Conservation (phyloP, 169 alveolate species). For the Babesia divergens region DNA sequence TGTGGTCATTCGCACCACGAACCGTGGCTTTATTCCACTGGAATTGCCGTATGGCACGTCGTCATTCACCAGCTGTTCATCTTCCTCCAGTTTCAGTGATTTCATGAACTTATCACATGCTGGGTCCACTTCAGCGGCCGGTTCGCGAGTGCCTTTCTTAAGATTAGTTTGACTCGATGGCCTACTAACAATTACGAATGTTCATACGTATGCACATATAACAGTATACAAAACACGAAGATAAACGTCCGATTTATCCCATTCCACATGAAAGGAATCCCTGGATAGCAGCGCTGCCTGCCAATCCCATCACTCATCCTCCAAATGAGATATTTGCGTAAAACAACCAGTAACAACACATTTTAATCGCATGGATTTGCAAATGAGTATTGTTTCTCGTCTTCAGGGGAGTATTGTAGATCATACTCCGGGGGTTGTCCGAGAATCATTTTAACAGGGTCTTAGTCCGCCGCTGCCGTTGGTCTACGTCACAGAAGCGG, state of each 20-base stretch:
- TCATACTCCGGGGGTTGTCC: conserved; percentile 24
- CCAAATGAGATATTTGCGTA: too few relatives aligned
- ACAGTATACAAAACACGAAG: too few relatives aligned
- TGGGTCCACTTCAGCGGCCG: neutral
- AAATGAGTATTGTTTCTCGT: conserved; percentile 33
- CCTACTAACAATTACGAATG: neutral
- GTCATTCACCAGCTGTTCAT: conserved; percentile 81
- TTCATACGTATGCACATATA: too few relatives aligned
- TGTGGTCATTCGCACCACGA: conserved; percentile 90
- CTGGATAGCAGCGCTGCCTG: too few relatives aligned
- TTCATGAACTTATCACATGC: conserved; percentile 65
- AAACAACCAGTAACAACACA: too few relatives aligned
- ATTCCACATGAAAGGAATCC: too few relatives aligned
- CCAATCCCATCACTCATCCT: too few relatives aligned
- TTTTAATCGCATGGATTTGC: too few relatives aligned
- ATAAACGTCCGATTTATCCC: too few relatives aligned
- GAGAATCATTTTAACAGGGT: conserved; percentile 56
- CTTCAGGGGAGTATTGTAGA: conserved; percentile 14
- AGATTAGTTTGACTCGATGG: neutral
- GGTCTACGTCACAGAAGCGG: conserved; percentile 34
- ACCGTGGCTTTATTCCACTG: conserved; percentile 85
- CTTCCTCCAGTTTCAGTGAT: conserved; percentile 76
- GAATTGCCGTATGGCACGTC: conserved; percentile 22
- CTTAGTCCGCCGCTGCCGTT: conserved; percentile 63
- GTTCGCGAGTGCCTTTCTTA: too few relatives aligned